Evolutionary conservation across 1,139 yeast species (phyloP).

Genomic region (Blastobotrys petasosporus): DNA sequence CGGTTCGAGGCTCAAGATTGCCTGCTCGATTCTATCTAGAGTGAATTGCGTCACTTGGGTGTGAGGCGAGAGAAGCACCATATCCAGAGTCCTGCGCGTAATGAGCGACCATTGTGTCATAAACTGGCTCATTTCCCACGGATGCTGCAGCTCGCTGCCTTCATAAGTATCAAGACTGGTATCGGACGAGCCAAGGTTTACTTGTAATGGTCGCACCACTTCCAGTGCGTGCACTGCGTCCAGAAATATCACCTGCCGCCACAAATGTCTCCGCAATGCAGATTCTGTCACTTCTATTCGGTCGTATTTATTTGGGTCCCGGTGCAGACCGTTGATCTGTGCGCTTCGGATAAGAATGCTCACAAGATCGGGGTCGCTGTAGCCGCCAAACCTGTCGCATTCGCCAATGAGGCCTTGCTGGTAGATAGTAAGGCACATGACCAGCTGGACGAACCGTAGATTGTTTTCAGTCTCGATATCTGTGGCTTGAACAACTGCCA

Average conservation of each 20-base stretch:
- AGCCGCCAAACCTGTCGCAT: conserved; percentile 13
- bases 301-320: conserved; percentile 19
- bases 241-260: conserved; percentile 20
- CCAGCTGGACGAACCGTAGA: conserved; percentile 18
- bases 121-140: conserved; percentile 4
- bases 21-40: neutral
- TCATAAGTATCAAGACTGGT: conserved; percentile 14
- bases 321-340: conserved; percentile 19
- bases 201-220: conserved; percentile 16
- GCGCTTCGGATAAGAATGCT: conserved; percentile 17
- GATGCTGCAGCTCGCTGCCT: conserved; percentile 2
- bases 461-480: conserved; percentile 16
- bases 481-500: conserved; percentile 4
- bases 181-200: conserved; percentile 18
- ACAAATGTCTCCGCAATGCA: conserved; percentile 19
- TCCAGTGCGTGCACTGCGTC: conserved; percentile 18
- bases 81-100: conserved; percentile 3
- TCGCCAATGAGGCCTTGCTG: conserved; percentile 15
- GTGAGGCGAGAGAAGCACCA: conserved; percentile 10
- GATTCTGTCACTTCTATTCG: conserved; percentile 6
- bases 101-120: conserved; percentile 1
- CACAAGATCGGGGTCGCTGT: conserved; percentile 11
- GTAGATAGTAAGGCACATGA: conserved; percentile 14
- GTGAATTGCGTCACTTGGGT: conserved; percentile 6
- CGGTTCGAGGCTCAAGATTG: neutral